A percentile compares a stretch with the other conserved stretches of the same genome.
phyloP scores from a whole-genome alignment of 2,329 filamentous ascomycete genomes.

The Aspergillus ochraceus region DNA sequence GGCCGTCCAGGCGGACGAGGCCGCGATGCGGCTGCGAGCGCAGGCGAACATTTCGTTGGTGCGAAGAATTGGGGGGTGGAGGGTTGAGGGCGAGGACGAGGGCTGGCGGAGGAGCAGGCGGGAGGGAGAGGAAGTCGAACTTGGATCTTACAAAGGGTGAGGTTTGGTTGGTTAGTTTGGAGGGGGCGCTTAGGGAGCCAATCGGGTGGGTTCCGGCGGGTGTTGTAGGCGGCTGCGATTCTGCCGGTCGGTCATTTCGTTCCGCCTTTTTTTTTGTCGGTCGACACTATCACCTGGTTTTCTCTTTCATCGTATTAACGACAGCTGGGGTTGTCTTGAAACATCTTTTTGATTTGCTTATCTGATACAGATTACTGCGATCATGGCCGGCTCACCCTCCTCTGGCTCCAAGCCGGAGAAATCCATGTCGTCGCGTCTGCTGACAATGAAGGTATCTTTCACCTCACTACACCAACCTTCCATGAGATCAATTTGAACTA shows the following conservation, averaged over 20 bases:
- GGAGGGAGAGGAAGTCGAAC: constrained; percentile 5
- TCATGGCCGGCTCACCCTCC: constrained; percentile 41
- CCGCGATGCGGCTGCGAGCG: constrained; percentile 47
- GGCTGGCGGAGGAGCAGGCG: constrained; percentile 13
- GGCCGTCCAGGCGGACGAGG: constrained; percentile 39
- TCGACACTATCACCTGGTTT: too few species aligned
- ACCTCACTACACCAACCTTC: background rate
- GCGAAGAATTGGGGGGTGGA: constrained; percentile 9
- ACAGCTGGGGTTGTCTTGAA: background rate
- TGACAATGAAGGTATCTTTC: constrained; percentile 74
- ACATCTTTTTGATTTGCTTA: too few species aligned
- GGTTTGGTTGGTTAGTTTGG: constrained; percentile 32
- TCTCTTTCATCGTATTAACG: background rate
- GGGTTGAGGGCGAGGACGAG: constrained; percentile 18
- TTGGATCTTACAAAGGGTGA: constrained; percentile 15
- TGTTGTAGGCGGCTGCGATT: constrained; percentile 13
- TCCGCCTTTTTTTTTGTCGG: constrained; percentile 16
- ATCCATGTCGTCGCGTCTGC: constrained; percentile 79
- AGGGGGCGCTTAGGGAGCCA: constrained; percentile 24
- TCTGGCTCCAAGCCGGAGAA: constrained; percentile 60
- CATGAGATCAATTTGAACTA: constrained; percentile 5
- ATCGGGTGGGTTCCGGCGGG: constrained; percentile 21
- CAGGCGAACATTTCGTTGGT: constrained; percentile 46
- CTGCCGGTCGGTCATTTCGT: constrained; percentile 20
- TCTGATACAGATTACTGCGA: background rate